These are phyloP conservation scores for Clonostachys rhizophaga DNA, from an alignment of 2,329 filamentous ascomycete species.

Conservation along the genomic window DNA sequence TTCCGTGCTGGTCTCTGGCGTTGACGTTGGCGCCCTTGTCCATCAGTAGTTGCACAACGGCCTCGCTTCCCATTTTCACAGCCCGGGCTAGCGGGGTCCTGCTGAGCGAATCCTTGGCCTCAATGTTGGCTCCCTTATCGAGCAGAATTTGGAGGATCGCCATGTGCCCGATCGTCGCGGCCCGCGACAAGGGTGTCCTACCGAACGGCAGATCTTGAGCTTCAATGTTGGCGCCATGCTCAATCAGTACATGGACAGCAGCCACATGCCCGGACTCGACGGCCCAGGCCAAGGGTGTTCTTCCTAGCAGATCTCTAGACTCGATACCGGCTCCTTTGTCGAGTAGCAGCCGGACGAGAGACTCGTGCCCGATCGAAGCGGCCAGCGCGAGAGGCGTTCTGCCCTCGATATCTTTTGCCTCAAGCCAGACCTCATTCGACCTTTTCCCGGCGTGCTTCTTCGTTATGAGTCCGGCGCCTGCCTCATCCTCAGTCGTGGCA, in stretches of 20 bases:
- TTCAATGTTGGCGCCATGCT: too few species aligned
- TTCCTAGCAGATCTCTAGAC: constrained; percentile 7
- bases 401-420: background rate
- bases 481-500: too few species aligned
- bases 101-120: constrained; percentile 7
- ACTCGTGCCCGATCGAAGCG: background rate
- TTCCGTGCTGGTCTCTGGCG: constrained; percentile 5
- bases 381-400: background rate
- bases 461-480: too few species aligned
- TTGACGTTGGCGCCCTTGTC: constrained; percentile 9
- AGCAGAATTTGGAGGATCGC: constrained; percentile 5
- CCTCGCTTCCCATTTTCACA: background rate
- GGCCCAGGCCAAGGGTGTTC: constrained; percentile 8
- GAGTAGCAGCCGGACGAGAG: constrained; percentile 4
- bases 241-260: background rate
- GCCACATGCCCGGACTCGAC: constrained; percentile 5
- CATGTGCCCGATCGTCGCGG: constrained; percentile 1
- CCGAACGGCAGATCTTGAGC: constrained; percentile 4
- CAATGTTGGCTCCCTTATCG: constrained; percentile 8
- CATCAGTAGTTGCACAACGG: constrained; percentile 4
- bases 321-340: constrained; percentile 9
- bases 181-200: background rate
- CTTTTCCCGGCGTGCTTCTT: too few species aligned
- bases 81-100: background rate
- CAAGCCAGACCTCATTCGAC: too few species aligned